Conservation (phyloP, 225 moss, liverwort and hornwort genomes). For the Physcomitrellopsis africana region DNA sequence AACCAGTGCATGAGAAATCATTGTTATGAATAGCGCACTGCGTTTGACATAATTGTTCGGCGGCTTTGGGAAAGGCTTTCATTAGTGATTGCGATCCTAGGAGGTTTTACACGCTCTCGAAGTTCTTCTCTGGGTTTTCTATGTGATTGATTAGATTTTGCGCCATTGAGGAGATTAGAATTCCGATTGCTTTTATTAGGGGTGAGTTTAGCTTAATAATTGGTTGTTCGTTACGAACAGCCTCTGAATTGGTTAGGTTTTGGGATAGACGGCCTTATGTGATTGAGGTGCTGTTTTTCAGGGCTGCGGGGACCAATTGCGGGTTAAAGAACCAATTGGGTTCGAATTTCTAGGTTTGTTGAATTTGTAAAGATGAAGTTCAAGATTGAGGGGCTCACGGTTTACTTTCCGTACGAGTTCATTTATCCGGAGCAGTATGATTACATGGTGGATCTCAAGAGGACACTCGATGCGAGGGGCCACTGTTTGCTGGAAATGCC, state of each 20-base stretch:
- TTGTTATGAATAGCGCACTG: neutral
- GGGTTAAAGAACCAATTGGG: neutral
- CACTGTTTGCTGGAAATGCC: slow-evolving; percentile 99
- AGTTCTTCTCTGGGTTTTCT: neutral
- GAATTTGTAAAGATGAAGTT: slow-evolving; percentile 74
- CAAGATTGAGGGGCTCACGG: slow-evolving; percentile 86
- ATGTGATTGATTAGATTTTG: neutral
- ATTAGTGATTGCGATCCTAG: neutral
- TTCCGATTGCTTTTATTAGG: neutral
- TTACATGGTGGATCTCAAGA: slow-evolving; percentile 97
- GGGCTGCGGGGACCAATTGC: neutral
- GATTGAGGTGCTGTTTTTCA: neutral
- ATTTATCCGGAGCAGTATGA: slow-evolving; percentile 99
- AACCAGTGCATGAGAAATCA: neutral
- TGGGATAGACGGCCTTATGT: neutral
- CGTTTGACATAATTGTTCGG: neutral
- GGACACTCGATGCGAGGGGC: slow-evolving; percentile 87
- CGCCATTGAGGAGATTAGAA: neutral
- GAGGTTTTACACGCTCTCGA: neutral
- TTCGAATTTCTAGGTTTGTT: slow-evolving; percentile 1
- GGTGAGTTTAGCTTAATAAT: neutral
- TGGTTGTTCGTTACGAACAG: neutral
- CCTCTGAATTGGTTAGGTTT: neutral
- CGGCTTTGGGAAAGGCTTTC: neutral
- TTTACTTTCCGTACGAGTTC: slow-evolving; percentile 94